phyloP scores from a whole-genome alignment of 2,329 filamentous ascomycete genomes.

The Neoarthrinium moseri region DNA sequence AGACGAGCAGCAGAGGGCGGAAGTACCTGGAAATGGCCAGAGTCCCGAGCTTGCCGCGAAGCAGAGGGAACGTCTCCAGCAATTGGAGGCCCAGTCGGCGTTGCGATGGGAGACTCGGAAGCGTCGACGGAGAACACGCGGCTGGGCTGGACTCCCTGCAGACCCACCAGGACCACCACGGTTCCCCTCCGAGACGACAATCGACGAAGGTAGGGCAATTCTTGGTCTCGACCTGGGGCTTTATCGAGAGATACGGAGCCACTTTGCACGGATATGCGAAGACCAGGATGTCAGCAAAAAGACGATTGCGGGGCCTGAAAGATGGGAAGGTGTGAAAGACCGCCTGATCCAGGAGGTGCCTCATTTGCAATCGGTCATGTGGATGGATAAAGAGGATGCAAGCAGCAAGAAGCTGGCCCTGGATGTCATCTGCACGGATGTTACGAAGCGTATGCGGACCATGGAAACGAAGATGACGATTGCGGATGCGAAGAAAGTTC shows the following conservation, averaged over 20 bases:
- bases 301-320: constrained; percentile 68
- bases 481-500: constrained; percentile 67
- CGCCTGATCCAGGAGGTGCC: constrained; percentile 62
- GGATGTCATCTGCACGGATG: constrained; percentile 77
- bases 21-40: neutral
- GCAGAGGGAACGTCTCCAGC: constrained; percentile 51
- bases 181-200: constrained; percentile 79
- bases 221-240: constrained; percentile 61
- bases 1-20: neutral
- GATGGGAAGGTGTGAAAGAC: constrained; percentile 71
- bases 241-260: constrained; percentile 64
- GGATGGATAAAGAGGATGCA: constrained; percentile 52
- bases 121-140: constrained; percentile 65
- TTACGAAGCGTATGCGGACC: constrained; percentile 75
- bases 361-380: constrained; percentile 63
- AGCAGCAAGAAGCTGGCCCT: constrained; percentile 67
- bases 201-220: constrained; percentile 73
- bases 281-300: constrained; percentile 71
- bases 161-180: constrained; percentile 68
- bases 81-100: constrained; percentile 57
- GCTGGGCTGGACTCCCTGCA: constrained; percentile 66
- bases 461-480: constrained; percentile 67
- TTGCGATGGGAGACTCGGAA: constrained; percentile 64
- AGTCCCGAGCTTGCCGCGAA: constrained; percentile 40
- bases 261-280: constrained; percentile 70